Conservation (phyloP, 768 basidiomycete species). For the Hebeloma cylindrosporum region DNA sequence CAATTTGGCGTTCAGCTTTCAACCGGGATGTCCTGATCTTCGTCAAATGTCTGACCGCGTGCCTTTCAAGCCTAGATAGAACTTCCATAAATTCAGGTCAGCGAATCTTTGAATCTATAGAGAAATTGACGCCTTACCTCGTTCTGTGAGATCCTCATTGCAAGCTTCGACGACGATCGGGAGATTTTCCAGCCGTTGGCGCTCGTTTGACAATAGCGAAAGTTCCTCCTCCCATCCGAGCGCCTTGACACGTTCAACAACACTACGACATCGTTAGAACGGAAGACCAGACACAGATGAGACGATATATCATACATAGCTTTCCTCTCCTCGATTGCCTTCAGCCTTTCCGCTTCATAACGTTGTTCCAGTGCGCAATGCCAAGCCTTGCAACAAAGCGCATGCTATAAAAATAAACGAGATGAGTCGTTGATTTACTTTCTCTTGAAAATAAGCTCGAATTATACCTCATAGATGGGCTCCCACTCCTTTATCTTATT, state of each 20-base stretch:
- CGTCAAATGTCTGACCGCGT: no score
- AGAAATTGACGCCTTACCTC: neutral
- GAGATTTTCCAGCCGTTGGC: neutral
- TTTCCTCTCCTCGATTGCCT: constrained; percentile 1
- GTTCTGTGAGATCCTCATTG: constrained; percentile 4
- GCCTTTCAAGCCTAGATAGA: no score
- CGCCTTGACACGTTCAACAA: neutral
- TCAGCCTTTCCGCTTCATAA: constrained; percentile 1
- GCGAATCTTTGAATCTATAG: neutral
- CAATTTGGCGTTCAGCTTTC: neutral
- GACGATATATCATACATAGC: neutral
- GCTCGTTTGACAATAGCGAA: neutral
- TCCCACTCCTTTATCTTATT: no score
- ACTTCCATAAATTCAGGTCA: no score
- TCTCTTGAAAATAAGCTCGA: no score
- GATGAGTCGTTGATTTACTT: no score
- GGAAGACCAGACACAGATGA: neutral
- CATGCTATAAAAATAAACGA: no score
- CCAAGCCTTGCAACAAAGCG: no score
- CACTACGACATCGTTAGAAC: neutral
- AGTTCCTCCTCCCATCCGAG: constrained; percentile 9
- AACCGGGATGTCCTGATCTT: constrained; percentile 1
- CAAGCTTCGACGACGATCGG: constrained; percentile 1
- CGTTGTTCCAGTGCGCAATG: neutral
- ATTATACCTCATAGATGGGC: no score